Conservation (phyloP, 2,329 filamentous ascomycete genomes). For the Beauveria pseudobassiana region DNA sequence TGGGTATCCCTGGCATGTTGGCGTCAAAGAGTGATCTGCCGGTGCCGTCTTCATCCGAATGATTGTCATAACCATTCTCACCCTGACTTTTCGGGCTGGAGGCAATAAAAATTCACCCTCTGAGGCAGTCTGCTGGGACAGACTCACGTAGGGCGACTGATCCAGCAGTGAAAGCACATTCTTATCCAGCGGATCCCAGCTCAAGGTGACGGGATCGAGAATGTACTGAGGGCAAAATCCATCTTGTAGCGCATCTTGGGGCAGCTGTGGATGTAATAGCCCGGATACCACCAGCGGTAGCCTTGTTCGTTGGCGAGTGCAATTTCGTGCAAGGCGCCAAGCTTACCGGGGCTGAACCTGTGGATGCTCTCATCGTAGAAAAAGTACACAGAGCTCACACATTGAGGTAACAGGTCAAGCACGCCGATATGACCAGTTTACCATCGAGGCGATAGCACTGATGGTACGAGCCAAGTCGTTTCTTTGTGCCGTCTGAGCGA, state of each 20-base stretch:
- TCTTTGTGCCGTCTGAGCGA: constrained; percentile 41
- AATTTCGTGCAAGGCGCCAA: constrained; percentile 68
- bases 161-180: constrained; percentile 43
- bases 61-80: constrained; percentile 3
- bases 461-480: constrained; percentile 64
- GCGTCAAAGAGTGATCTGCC: constrained; percentile 45
- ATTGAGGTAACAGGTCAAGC: constrained; percentile 67
- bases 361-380: constrained; percentile 71
- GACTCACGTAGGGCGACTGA: constrained; percentile 47
- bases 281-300: constrained; percentile 71
- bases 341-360: constrained; percentile 62
- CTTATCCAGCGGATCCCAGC: constrained; percentile 54
- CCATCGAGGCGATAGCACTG: constrained; percentile 77
- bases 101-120: background rate
- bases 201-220: constrained; percentile 58
- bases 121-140: constrained; percentile 26
- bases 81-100: background rate
- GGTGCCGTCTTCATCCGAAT: constrained; percentile 14
- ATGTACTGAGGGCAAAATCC: constrained; percentile 67
- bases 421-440: constrained; percentile 65
- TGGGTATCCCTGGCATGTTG: constrained; percentile 60
- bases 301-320: constrained; percentile 59
- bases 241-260: constrained; percentile 82
- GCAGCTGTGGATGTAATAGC: constrained; percentile 76
- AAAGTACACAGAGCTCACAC: constrained; percentile 77